A percentile compares a stretch with the other conserved stretches of the same genome.
phyloP scores from a whole-genome alignment of 2,329 filamentous ascomycete genomes.

The Fusarium sarcochroum region DNA sequence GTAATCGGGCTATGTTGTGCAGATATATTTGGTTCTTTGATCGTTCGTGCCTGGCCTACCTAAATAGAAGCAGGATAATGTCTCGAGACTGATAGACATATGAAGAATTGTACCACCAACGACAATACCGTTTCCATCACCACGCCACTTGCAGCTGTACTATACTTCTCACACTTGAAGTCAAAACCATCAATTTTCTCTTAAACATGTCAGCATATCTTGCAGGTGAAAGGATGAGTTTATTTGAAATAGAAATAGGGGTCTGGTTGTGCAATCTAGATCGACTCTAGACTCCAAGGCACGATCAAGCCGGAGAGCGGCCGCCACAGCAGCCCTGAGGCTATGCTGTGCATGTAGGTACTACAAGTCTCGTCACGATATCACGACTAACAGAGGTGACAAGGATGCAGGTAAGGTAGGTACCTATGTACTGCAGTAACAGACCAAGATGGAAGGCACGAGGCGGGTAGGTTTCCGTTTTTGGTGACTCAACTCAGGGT shows the following conservation, averaged over 20 bases:
- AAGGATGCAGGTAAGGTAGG: constrained; percentile 18
- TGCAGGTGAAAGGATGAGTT: not conserved
- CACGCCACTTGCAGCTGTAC: not conserved
- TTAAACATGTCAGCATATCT: not conserved
- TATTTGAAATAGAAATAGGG: constrained; percentile 10
- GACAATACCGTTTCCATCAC: not conserved
- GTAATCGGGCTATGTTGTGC: not conserved
- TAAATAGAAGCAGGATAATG: not conserved
- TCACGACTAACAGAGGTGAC: constrained; percentile 6
- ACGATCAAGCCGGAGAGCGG: constrained; percentile 4
- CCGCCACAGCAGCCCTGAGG: constrained; percentile 6
- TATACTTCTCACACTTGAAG: not conserved
- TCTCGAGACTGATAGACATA: not conserved
- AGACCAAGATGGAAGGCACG: constrained; percentile 40
- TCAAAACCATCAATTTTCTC: not conserved
- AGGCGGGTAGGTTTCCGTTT: constrained; percentile 23
- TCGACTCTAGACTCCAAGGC: not conserved
- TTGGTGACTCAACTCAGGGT: constrained; percentile 3
- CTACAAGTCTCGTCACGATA: not conserved
- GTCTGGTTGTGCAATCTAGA: not conserved
- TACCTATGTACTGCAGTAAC: constrained; percentile 5
- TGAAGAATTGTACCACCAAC: not conserved
- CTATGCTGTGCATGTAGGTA: not conserved
- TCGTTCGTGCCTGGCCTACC: not conserved
- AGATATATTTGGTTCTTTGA: not conserved